A percentile compares a stretch with the other conserved stretches of the same genome.
These are phyloP conservation scores for Kalmanozyma brasiliensis DNA, from an alignment of 1,284 basidiomycete genomes.

Conservation along the genomic window DNA sequence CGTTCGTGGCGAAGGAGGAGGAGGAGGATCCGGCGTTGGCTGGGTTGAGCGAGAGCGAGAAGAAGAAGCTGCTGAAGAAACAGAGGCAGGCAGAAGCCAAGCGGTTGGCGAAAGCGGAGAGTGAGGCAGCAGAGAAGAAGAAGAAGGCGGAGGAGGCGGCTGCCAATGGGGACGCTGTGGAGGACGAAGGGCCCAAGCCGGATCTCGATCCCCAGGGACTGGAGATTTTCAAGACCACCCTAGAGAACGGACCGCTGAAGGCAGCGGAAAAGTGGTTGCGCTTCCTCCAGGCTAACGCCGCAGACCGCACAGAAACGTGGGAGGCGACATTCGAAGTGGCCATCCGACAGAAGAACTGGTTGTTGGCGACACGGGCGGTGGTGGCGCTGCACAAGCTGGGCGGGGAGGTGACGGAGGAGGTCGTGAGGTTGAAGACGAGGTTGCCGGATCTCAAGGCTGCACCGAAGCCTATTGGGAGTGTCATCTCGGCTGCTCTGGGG, in stretches of 20 bases:
- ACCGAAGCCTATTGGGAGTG: conserved; percentile 57
- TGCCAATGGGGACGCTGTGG: conserved; percentile 71
- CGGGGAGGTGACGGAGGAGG: conserved; percentile 76
- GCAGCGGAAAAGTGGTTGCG: conserved; percentile 79
- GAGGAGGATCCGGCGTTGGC: conserved; percentile 17
- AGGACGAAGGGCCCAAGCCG: conserved; percentile 77
- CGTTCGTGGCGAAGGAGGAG: conserved; percentile 63
- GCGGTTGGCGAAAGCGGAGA: conserved; percentile 22
- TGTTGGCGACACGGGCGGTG: conserved; percentile 81
- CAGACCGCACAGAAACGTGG: conserved; percentile 78
- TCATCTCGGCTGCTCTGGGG: conserved; percentile 69
- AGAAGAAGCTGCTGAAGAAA: conserved; percentile 47
- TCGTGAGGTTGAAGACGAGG: conserved; percentile 75
- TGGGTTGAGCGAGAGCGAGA: conserved; percentile 25
- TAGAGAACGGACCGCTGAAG: conserved; percentile 73
- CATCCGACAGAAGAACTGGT: conserved; percentile 78
- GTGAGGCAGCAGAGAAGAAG: conserved; percentile 27
- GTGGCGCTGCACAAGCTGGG: conserved; percentile 74
- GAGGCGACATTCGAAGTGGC: conserved; percentile 82
- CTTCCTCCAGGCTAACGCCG: conserved; percentile 73
- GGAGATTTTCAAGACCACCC: conserved; percentile 26
- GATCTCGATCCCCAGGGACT: conserved; percentile 68
- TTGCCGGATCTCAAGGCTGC: conserved; percentile 35
- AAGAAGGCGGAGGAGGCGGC: conserved; percentile 38
- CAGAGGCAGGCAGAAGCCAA: conserved; percentile 40